phyloP scores from a whole-genome alignment of 768 basidiomycete genomes.

The Termitomyces eurrhizus region DNA sequence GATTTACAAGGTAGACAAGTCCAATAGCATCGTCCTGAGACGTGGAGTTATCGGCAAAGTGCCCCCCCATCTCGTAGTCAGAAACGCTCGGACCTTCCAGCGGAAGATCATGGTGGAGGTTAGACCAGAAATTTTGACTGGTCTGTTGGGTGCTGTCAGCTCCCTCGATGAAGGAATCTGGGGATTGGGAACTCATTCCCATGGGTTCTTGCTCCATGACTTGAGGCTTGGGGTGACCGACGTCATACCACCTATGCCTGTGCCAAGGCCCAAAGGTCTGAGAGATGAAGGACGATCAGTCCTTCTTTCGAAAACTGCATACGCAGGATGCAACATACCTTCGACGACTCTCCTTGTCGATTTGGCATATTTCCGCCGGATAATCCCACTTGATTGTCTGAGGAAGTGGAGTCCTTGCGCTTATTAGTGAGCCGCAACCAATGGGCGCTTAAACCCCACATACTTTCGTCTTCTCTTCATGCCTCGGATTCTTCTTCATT shows the following conservation, averaged over 20 bases:
- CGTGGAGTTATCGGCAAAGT: no score
- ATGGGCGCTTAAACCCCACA: background rate
- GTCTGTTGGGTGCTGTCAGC: background rate
- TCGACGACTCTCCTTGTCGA: background rate
- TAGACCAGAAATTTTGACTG: background rate
- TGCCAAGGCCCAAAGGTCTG: background rate
- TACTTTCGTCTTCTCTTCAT: background rate
- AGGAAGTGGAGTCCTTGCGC: background rate
- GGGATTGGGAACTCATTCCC: background rate
- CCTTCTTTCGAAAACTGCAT: background rate
- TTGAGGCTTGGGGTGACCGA: background rate
- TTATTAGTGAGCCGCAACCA: background rate
- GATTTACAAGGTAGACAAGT: conserved; percentile 37
- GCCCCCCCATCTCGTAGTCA: background rate
- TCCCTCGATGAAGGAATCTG: background rate
- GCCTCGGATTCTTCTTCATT: conserved; percentile 1
- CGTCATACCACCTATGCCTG: background rate
- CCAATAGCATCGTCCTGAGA: conserved; percentile 28
- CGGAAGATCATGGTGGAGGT: background rate
- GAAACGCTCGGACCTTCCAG: background rate
- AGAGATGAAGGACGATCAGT: background rate
- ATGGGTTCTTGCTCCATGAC: background rate
- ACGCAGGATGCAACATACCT: background rate
- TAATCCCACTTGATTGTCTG: background rate
- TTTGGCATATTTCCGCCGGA: background rate